Base-by-base conservation (phyloP, 306 rosid genomes). In the Datisca glomerata region DNA sequence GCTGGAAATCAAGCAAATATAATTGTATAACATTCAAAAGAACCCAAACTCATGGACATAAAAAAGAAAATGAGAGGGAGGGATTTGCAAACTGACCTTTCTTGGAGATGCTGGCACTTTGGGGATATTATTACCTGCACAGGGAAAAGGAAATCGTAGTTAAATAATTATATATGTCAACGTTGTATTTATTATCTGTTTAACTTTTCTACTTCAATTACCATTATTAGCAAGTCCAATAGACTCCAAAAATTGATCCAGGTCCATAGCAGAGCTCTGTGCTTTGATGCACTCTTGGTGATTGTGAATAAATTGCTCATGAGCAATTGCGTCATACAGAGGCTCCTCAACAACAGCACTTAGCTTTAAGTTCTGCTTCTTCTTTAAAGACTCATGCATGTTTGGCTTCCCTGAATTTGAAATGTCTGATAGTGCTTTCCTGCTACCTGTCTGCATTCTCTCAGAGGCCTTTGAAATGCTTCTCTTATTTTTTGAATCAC, bases 391-490 rank as follows among this genome's bases (percentile, higher is more conserved):
- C 63, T 48, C 58, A 3, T 43, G 49, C 22, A 35, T 50, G 33
- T n/a, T 45, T 2, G 60, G 59, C 58, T 76, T 64, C 20, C 55
- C 61, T 1, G 72, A 52, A 51, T 79, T 79, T 43, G 89, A 79
- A 49, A 79, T 79, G 66, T 79, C 83, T 14, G 66, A 48, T 41
- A 79, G 89, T 0, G 71, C 75, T 49, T 60, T 74, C 71, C 89
- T 63, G 53, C 51, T 28, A 18, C 69, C 56, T 24, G 60, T 51
- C 32, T 24, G 64, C 45, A 47, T 39, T 45, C 59, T 70, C 52
- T 24, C 70, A 49, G 81, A 53, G 24, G 49, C 63, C 22, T 70
- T 69, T 25, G 32, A 24, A 28, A 51, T 24, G 21, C 52, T 59
- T 41, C 45, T 68, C 47, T 55, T 66, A 31, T 49, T 61, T 5